Evolutionary conservation across 2,329 filamentous ascomycete genomes (phyloP), one percentile per base, ranked within the genome.

Genomic region (Diaporthe sp.): DNA sequence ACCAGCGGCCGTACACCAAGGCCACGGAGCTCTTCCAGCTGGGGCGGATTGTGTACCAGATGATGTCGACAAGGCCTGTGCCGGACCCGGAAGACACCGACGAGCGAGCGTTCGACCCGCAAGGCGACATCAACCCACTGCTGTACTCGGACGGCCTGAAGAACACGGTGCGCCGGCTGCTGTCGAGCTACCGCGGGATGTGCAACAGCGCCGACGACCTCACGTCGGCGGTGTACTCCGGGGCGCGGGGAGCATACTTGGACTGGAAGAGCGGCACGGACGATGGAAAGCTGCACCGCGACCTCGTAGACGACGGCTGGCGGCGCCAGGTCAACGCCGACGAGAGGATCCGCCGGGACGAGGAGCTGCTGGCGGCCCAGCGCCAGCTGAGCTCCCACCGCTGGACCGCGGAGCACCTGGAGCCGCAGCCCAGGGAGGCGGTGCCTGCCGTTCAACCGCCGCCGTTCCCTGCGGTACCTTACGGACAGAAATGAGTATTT

Each of bases 21-120:
- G 81, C 81, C 31, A 81, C 82, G 51, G 86, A 88, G 71, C 78
- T 87, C 47, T 84, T 79, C 78, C 81, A 82, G 37, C 81, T 87
- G 42, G 86, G 85, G 47, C 79, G 76, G 22, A 78, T 85, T 39
- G 76, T 88, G 61, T 85, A 84, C 77, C 81, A 80, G 68, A 87
- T 88, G 86, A 87, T 88, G 86, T 81, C 79, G 12, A 82, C 82
- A 9, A 51, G 63, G 5, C 22, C 60, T 31, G 76, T 83, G 31
- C 76, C 83, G 75, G 76, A 78, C 57, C 78, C 82, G 4, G 78
- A 81, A 34, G 79, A 84, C 75, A 7, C 6, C 8, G 12, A 13
- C 20, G 17, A 8, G 20, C 47, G 10, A 25, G 4, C 37, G 20
- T 51, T 73, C 70, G 25, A 39, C 31, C 13, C 28, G 65, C 31